phyloP scores from a whole-genome alignment of 768 basidiomycete species.

The Imleria badia region DNA sequence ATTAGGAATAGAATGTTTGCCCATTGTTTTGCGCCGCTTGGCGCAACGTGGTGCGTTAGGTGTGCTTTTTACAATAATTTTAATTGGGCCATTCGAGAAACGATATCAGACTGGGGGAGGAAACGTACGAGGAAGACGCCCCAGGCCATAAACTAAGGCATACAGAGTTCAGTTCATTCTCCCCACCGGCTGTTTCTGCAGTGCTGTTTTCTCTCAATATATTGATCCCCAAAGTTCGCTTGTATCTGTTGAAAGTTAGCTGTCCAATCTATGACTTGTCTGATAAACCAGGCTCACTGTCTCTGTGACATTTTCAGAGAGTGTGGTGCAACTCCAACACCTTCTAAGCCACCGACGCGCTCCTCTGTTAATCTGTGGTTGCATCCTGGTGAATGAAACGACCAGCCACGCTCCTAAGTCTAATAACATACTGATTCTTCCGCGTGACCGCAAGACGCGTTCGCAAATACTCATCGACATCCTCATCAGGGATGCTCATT shows the following conservation, averaged over 20 bases:
- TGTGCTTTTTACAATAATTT: not conserved
- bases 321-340: not conserved
- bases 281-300: conserved; percentile 10
- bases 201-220: not conserved
- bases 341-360: not conserved
- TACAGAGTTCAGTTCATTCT: not conserved
- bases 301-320: not conserved
- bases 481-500: conserved; percentile 55
- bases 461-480: conserved; percentile 46
- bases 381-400: conserved; percentile 3
- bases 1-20: not conserved
- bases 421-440: conserved; percentile 17
- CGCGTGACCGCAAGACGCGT: conserved; percentile 23
- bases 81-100: not conserved
- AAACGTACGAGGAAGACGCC: conserved; percentile 15
- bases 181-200: not conserved
- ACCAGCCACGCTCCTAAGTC: not conserved
- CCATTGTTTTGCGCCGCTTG: conserved; percentile 9
- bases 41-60: not conserved
- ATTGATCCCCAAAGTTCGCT: not conserved
- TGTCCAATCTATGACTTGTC: not conserved
- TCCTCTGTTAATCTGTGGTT: conserved; percentile 4
- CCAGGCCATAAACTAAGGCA: not conserved
- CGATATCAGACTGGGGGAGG: not conserved
- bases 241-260: conserved; percentile 6